phyloP scores from a whole-genome alignment of 179 eudicot genomes.

The Pouteria campechiana region DNA sequence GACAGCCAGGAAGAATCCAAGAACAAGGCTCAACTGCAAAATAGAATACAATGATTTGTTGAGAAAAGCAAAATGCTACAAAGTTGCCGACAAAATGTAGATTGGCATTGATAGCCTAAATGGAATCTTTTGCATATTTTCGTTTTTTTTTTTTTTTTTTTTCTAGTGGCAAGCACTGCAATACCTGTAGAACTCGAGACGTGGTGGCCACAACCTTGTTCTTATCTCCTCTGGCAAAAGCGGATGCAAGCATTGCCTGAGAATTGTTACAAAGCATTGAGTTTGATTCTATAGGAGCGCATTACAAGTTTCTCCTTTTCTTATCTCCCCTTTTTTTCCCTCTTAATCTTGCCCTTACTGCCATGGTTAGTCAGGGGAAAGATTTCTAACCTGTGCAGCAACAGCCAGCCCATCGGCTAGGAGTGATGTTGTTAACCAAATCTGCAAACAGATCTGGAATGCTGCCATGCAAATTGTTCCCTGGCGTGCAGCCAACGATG shows the following conservation, averaged over 20 bases:
- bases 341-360: neutral
- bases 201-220: conserved; percentile 71
- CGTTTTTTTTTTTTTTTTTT: no score
- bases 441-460: conserved; percentile 87
- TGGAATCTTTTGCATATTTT: no score
- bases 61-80: no score
- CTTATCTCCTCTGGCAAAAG: conserved; percentile 91
- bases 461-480: conserved; percentile 94
- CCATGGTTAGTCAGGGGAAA: neutral
- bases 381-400: conserved; percentile 88
- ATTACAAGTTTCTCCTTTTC: neutral
- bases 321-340: neutral
- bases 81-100: no score
- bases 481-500: conserved; percentile 87
- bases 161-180: no score
- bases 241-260: conserved; percentile 94
- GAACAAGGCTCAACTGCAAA: conserved; percentile 74
- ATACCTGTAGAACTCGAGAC: conserved; percentile 78
- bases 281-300: no score
- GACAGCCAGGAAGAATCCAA: conserved; percentile 55
- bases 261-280: conserved; percentile 1
- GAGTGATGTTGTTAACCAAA: conserved; percentile 93
- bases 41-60: no score
- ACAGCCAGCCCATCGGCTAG: conserved; percentile 98
- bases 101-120: no score